Evolutionary conservation across 306 rosid species (phyloP).

Genomic region (Lablab purpureus): DNA sequence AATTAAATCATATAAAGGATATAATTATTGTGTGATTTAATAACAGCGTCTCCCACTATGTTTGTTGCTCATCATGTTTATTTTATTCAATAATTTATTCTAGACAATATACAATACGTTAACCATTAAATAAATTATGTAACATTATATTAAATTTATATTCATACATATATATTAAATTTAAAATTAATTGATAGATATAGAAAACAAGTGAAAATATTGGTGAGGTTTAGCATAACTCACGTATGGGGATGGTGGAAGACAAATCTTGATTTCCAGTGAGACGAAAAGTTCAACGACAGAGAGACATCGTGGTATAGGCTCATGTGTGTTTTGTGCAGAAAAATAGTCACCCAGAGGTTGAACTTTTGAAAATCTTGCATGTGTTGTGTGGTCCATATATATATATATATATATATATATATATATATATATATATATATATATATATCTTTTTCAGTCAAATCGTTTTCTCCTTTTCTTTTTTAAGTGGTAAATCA

Average conservation of each 20-base stretch:
- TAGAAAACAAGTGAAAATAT: background rate
- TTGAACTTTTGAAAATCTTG: constrained; percentile 34
- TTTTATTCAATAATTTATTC: too few species aligned
- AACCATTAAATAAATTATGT: too few species aligned
- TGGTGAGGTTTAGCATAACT: background rate
- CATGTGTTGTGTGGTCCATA: constrained; percentile 37
- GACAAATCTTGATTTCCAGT: background rate
- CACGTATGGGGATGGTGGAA: background rate
- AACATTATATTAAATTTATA: too few species aligned
- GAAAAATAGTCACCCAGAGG: background rate
- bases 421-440: too few species aligned
- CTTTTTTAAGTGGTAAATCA: background rate
- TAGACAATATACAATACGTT: too few species aligned
- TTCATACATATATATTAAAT: background rate
- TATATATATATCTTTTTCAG: constrained; percentile 35
- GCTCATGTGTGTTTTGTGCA: constrained; percentile 41
- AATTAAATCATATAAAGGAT: too few species aligned
- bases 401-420: too few species aligned
- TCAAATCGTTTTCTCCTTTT: constrained; percentile 25
- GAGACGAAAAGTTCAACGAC: constrained; percentile 36
- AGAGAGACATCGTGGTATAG: constrained; percentile 15
- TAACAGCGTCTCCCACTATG: too few species aligned
- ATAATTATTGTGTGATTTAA: too few species aligned
- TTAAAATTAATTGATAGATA: too few species aligned
- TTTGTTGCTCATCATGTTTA: too few species aligned